phyloP scores from a whole-genome alignment of 352 stramenopile species.

The Phytophthora meadii region DNA sequence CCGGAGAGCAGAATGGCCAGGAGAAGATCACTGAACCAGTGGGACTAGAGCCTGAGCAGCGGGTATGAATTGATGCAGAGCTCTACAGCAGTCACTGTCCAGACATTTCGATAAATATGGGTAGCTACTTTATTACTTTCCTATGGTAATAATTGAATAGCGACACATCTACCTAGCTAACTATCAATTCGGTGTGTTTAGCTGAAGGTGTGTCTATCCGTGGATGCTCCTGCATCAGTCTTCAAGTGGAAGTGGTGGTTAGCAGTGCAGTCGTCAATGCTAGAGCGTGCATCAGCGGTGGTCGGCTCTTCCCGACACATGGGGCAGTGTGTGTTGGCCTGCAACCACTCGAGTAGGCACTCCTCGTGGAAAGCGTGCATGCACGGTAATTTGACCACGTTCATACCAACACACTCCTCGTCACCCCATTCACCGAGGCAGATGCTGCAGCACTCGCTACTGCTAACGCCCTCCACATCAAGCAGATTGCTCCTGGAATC shows the following conservation, averaged over 20 bases:
- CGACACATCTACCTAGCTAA: background rate
- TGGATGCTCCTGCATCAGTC: constrained; percentile 4
- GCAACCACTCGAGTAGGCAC: constrained; percentile 87
- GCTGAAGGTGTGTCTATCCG: constrained; percentile 22
- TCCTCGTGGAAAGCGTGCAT: constrained; percentile 88
- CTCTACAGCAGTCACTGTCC: too few relatives aligned
- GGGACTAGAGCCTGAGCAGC: background rate
- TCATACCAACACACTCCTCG: constrained; percentile 81
- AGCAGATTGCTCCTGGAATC: constrained; percentile 73
- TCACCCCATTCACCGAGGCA: constrained; percentile 85
- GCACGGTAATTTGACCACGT: constrained; percentile 86
- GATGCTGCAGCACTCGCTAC: constrained; percentile 85
- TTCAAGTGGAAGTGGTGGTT: constrained; percentile 16
- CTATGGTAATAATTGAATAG: constrained; percentile 34
- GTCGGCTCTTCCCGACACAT: constrained; percentile 85
- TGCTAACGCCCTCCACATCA: constrained; percentile 48
- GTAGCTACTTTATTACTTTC: constrained; percentile 39
- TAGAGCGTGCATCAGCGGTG: constrained; percentile 2
- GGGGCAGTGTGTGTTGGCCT: constrained; percentile 81
- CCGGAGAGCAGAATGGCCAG: constrained; percentile 30
- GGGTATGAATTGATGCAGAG: too few relatives aligned
- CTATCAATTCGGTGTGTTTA: constrained; percentile 11
- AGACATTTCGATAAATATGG: constrained; percentile 14
- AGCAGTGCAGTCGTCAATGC: constrained; percentile 13
- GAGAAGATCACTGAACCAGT: background rate